Evolutionary conservation across 352 stramenopile genomes (phyloP), one percentile per base, ranked within the genome.

Genomic region (Phytophthora litchii): DNA sequence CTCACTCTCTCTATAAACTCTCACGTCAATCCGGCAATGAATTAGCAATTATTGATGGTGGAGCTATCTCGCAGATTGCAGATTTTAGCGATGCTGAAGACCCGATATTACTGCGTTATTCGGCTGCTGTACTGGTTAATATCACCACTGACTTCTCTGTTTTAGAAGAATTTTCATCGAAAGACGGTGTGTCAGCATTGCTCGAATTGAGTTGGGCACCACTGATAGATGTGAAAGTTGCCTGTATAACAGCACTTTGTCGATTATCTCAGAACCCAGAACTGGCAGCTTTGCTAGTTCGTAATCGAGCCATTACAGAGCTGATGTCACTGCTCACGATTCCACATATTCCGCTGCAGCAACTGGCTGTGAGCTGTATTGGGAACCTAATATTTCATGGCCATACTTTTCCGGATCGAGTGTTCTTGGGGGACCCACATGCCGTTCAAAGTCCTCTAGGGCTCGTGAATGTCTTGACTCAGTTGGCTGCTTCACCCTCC

Each of bases 1-100:
- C 80, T 2, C 70, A 76, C 16, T 94, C 85, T 9, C 63, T 94
- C 0, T 94, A 91, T 69, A 94, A 94, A 42, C 59, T 94, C 0
- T 94, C 82, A 3, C 90, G 84, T 13, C 80, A 91, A 46, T 10
- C 21, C 6, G 75, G 71, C 0, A 74, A 52, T 12, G 85, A 94
- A 31, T 35, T 76, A 4, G 64, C 75, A 4, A 90, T 94, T 54
- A 85, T 94, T 23, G 31, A 68, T 1, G 78, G 78, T 13, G 83
- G 79, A 0, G 85, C 85, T 0, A 87, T 94, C 7, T 36, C 65
- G 1, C 80, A 92, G 25, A 83, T 92, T 34, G 83, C 80, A 3
- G 80, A 92, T 23, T 79, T 90, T 43, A 90, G 70, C 21, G 85
- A 94, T 48, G 49, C 83, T 0, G 85, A 91, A 11, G 68, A 92